Conservation (phyloP, 2,329 filamentous ascomycete species). For the Talaromyces albobiverticillius region DNA sequence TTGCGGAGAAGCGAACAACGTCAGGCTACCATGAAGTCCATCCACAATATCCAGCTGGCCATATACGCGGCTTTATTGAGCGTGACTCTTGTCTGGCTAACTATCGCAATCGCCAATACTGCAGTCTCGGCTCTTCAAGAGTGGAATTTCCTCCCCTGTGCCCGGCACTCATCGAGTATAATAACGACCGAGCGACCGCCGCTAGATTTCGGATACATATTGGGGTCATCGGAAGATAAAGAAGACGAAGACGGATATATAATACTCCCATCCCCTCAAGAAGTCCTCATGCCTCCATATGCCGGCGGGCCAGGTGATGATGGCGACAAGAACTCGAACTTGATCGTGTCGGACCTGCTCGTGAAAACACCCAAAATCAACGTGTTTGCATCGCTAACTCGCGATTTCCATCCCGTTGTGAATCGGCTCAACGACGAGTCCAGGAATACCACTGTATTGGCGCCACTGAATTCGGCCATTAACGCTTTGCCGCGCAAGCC, state of each 20-base stretch:
- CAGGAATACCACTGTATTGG: constrained; percentile 78
- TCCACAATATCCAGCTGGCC: constrained; percentile 5
- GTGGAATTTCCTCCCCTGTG: constrained; percentile 4
- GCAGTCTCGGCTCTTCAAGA: constrained; percentile 5
- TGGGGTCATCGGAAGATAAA: not conserved
- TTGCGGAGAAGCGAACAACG: not conserved
- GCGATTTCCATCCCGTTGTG: constrained; percentile 69
- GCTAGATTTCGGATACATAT: not conserved
- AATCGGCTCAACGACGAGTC: constrained; percentile 64
- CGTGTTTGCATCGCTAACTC: constrained; percentile 77
- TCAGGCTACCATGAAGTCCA: constrained; percentile 1
- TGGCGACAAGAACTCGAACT: constrained; percentile 36
- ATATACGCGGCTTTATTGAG: constrained; percentile 10
- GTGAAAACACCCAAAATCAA: constrained; percentile 75
- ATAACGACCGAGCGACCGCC: not conserved
- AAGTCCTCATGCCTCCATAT: constrained; percentile 22
- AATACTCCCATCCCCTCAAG: not conserved
- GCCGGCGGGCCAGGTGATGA: constrained; percentile 12
- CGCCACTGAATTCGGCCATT: constrained; percentile 80
- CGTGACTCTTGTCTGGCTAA: constrained; percentile 9
- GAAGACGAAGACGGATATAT: not conserved
- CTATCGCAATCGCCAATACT: constrained; percentile 1
- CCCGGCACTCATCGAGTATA: not conserved
- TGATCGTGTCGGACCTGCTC: constrained; percentile 81
- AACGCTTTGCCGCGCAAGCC: constrained; percentile 77